These are phyloP conservation scores for Mentha longifolia DNA, from an alignment of 257 asterid genomes.

Conservation along the genomic window DNA sequence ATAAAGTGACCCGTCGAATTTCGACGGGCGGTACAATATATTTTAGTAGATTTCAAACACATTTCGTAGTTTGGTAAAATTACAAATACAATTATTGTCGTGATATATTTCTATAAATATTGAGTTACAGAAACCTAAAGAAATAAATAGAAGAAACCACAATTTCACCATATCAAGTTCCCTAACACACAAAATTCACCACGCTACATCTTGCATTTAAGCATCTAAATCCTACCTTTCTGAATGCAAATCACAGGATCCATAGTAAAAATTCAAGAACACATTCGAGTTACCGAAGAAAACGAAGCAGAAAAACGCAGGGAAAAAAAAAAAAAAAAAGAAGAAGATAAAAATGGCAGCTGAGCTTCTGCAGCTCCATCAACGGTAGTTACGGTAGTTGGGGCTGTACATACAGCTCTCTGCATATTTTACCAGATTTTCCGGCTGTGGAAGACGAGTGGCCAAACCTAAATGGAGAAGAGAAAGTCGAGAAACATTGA, in stretches of 20 bases:
- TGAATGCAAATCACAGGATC: conserved; percentile 7
- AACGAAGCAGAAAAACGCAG: not conserved
- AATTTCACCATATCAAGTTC: conserved; percentile 6
- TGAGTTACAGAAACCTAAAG: not conserved
- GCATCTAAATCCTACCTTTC: conserved; percentile 36
- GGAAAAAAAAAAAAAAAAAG: too few species aligned
- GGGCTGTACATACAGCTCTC: conserved; percentile 99
- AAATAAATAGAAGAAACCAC: not conserved
- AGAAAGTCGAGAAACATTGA: not conserved
- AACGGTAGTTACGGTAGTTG: conserved; percentile 80
- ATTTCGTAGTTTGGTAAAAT: too few species aligned
- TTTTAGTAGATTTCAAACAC: too few species aligned
- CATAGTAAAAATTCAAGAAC: conserved; percentile 18
- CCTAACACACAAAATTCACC: conserved; percentile 33
- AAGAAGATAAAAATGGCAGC: not conserved
- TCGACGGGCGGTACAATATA: too few species aligned
- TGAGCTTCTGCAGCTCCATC: not conserved
- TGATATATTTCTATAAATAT: not conserved
- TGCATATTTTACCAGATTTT: conserved; percentile 69
- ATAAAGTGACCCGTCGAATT: too few species aligned
- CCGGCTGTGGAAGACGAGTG: conserved; percentile 88
- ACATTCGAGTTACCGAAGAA: conserved; percentile 2
- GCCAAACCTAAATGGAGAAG: conserved; percentile 72
- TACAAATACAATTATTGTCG: not conserved
- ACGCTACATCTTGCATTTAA: conserved; percentile 33